Conservation (phyloP, 2,329 filamentous ascomycete genomes). For the Exophiala xenobiotica region DNA sequence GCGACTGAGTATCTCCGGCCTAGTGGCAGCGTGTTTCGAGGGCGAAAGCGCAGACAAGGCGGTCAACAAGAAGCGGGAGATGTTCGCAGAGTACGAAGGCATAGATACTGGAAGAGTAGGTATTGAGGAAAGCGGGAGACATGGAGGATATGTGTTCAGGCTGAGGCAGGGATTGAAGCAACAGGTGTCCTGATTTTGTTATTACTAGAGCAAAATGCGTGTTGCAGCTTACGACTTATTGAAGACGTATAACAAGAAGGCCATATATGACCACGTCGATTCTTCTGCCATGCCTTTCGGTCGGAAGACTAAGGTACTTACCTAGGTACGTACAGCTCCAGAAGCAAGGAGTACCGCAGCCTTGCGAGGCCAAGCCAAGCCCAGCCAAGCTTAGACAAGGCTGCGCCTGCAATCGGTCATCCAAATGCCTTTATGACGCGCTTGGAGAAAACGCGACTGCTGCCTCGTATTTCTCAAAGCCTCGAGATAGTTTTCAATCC, state of each 20-base stretch:
- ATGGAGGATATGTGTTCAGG: background rate
- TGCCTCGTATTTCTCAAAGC: no score
- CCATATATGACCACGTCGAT: no score
- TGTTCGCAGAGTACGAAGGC: background rate
- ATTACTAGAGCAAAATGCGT: no score
- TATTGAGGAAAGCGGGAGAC: background rate
- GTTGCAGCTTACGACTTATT: no score
- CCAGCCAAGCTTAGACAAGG: background rate
- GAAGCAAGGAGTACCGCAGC: background rate
- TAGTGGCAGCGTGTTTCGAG: conserved; percentile 2
- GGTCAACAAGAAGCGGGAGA: conserved; percentile 34
- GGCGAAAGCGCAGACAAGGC: conserved; percentile 44
- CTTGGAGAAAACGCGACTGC: background rate
- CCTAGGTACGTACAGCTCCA: no score
- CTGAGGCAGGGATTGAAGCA: background rate
- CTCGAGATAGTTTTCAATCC: no score
- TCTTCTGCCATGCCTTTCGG: no score
- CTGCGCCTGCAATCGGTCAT: background rate
- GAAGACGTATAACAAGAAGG: no score
- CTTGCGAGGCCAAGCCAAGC: background rate
- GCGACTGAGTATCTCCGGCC: conserved; percentile 1
- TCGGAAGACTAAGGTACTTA: no score
- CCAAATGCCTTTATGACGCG: background rate
- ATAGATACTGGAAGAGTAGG: background rate
- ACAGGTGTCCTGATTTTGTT: background rate